These are phyloP conservation scores for Aspergillus nomiae DNA, from an alignment of 2,329 filamentous ascomycete species.

Conservation along the genomic window DNA sequence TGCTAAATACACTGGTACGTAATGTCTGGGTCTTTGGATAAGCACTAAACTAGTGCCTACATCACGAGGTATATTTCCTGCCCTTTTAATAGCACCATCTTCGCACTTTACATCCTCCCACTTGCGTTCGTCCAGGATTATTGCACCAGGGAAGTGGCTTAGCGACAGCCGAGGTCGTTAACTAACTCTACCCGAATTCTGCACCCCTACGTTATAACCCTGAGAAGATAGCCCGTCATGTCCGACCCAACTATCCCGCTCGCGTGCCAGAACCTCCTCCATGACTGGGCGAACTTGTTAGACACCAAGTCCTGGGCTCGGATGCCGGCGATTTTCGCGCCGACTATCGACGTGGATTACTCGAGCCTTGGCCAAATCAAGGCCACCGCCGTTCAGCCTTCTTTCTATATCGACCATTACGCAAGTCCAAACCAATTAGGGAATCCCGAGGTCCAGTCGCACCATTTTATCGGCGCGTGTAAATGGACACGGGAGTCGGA, in stretches of 20 bases:
- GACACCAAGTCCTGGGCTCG: conserved; percentile 10
- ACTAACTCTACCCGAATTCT: too few species aligned
- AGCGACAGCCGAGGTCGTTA: too few species aligned
- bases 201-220: too few species aligned
- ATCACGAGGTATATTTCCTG: too few species aligned
- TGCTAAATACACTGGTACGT: too few species aligned
- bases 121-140: too few species aligned
- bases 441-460: background rate
- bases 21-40: too few species aligned
- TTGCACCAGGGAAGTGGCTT: too few species aligned
- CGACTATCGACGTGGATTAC: conserved; percentile 3
- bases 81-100: too few species aligned
- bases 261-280: conserved; percentile 4
- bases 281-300: conserved; percentile 2
- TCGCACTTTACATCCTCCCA: too few species aligned
- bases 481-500: conserved; percentile 1
- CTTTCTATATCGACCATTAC: background rate
- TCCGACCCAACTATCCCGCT: background rate
- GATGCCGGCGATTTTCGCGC: background rate
- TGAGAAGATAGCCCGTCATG: too few species aligned
- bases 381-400: background rate
- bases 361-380: background rate
- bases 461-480: conserved; percentile 4
- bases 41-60: too few species aligned
- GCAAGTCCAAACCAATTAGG: background rate